Conservation (phyloP, 805 yeast species). For the Lachancea mirantina region DNA sequence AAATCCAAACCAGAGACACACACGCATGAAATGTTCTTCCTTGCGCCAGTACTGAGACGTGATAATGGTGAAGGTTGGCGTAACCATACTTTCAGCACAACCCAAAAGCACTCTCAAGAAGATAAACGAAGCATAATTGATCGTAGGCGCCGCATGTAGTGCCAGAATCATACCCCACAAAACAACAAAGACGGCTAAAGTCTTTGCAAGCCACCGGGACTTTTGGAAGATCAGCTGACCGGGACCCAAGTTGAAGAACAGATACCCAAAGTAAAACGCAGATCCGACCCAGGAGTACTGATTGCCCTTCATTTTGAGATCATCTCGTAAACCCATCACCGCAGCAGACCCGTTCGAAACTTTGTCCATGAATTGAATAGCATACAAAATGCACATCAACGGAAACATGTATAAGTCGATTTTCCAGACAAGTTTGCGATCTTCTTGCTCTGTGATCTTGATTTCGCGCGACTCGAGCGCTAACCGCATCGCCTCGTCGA, state of each 20-base stretch:
- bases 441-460: conserved; percentile 29
- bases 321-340: conserved; percentile 43
- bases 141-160: conserved; percentile 44
- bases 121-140: conserved; percentile 39
- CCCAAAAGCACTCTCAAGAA: conserved; percentile 47
- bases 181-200: conserved; percentile 42
- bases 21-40: conserved; percentile 38
- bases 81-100: conserved; percentile 43
- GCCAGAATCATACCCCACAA: conserved; percentile 56
- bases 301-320: conserved; percentile 37
- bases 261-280: conserved; percentile 57
- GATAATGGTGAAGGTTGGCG: conserved; percentile 50
- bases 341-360: conserved; percentile 45
- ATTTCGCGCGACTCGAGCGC: conserved; percentile 32
- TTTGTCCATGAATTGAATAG: conserved; percentile 57
- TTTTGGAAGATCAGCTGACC: conserved; percentile 36
- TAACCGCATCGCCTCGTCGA: conserved; percentile 41
- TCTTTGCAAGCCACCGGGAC: conserved; percentile 46
- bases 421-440: conserved; percentile 37
- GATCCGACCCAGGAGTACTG: conserved; percentile 52
- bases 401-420: conserved; percentile 48
- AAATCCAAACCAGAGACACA: conserved; percentile 39
- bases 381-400: conserved; percentile 41
- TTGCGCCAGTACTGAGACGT: conserved; percentile 54
- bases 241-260: conserved; percentile 43